Evolutionary conservation across 176 grass and related monocot species (phyloP).

Genomic region (Eragrostis nindensis): DNA sequence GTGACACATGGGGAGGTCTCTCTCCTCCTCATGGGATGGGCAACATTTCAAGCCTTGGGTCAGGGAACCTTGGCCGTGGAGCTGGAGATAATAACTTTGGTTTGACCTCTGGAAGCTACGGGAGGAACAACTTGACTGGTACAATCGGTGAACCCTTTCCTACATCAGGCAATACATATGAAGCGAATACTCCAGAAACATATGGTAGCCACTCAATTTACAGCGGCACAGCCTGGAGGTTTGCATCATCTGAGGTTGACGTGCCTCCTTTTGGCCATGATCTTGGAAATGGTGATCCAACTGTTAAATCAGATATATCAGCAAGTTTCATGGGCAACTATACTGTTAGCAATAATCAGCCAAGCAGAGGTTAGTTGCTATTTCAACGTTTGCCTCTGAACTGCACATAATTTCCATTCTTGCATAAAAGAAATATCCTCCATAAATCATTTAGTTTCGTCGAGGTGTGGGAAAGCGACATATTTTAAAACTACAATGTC

Average conservation of each 20-base stretch:
- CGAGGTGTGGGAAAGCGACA: neutral
- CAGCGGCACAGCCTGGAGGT: conserved; percentile 61
- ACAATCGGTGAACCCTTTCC: conserved; percentile 63
- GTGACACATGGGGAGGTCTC: conserved; percentile 54
- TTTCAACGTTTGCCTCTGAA: conserved; percentile 25
- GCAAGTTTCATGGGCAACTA: conserved; percentile 61
- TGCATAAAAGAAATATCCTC: neutral
- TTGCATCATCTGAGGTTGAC: conserved; percentile 63
- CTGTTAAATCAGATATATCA: conserved; percentile 48
- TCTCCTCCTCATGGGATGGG: conserved; percentile 51
- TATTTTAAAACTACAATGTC: neutral
- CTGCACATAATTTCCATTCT: neutral
- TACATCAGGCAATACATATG: conserved; percentile 52
- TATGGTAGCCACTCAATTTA: conserved; percentile 67
- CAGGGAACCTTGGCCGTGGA: conserved; percentile 47
- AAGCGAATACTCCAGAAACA: conserved; percentile 52
- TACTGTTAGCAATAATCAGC: conserved; percentile 70
- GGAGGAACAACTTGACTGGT: conserved; percentile 55
- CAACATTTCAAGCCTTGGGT: conserved; percentile 46
- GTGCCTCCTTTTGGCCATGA: conserved; percentile 63
- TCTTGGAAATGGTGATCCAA: conserved; percentile 62
- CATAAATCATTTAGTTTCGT: conserved; percentile 4
- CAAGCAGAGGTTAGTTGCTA: conserved; percentile 63
- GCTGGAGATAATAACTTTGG: conserved; percentile 52
- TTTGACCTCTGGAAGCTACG: conserved; percentile 49